Base-by-base conservation (phyloP, 164 flowering plant genomes). In the Platanus orientalis region DNA sequence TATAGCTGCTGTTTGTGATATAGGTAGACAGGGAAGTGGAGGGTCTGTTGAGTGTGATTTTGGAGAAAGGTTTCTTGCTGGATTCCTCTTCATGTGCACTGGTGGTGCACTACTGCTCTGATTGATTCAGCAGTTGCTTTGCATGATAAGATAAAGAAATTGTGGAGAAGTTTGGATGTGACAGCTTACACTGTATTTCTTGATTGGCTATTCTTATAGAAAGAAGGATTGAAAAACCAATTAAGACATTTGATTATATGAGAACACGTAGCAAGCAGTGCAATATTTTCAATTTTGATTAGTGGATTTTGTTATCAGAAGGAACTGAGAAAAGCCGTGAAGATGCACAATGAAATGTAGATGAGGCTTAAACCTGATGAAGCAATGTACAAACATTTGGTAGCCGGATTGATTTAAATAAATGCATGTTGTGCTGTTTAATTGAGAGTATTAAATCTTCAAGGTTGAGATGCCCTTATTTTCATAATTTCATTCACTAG, bases 271-370 rank as follows among this genome's bases (percentile, higher is more conserved):
- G 54, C 74, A 34, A 79, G 64, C 64, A 79, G 77, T 69, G 69
- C 27, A 29, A 81, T 90, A 68, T 88, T 80, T 68, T 54, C 66
- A 1, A 65, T 73, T 6, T 81, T 86, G 80, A 76, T 88, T 47
- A 71, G 65, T 28, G 83, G 80, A 68, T 78, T 90, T 49, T 86
- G 86, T 63, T 54, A 63, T 27, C 81, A 60, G 39, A 82, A 66
- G 65, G 83, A 88, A 44, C 54, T 81, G 71, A 80, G 88, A 57
- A 78, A 76, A 58, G 97, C 97, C 48, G 84, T 88, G 94, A 75
- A 76, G 69, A 24, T 80, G 56, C 97, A 90, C 74, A 94, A 88
- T 75, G 89, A 84, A 56, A 86, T 90, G 97, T 32, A 73, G 53
- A 59, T 81, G 77, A 80, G 86, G 42, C 82, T 87, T n/a, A 84